These are phyloP conservation scores for Murraya paniculata DNA, from an alignment of 345 rosid species.

Conservation along the genomic window DNA sequence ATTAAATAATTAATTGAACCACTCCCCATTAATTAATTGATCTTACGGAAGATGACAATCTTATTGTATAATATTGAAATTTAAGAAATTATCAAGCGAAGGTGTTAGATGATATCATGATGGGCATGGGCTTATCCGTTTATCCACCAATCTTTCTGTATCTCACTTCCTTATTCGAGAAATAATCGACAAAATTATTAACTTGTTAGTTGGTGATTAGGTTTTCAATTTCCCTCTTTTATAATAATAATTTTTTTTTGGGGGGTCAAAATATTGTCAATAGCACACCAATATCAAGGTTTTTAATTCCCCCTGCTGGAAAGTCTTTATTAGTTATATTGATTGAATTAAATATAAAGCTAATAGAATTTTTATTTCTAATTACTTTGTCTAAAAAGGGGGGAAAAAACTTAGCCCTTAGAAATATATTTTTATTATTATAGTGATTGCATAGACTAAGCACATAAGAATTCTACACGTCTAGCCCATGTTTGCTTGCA, in stretches of 20 bases:
- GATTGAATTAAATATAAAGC: background rate
- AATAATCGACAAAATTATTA: background rate
- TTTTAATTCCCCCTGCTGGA: background rate
- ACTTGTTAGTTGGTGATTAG: background rate
- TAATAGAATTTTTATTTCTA: background rate
- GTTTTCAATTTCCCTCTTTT: background rate
- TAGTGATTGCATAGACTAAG: too few relatives aligned
- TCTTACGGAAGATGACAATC: constrained; percentile 5
- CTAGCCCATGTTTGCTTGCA: too few relatives aligned
- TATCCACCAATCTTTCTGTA: constrained; percentile 17
- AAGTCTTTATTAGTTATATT: background rate
- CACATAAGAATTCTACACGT: too few relatives aligned
- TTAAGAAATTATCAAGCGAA: constrained; percentile 7
- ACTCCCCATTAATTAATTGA: constrained; percentile 16
- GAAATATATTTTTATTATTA: too few relatives aligned
- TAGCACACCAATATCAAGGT: background rate
- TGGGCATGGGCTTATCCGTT: constrained; percentile 24
- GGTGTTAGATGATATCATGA: constrained; percentile 19
- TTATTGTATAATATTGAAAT: background rate
- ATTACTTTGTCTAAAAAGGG: background rate
- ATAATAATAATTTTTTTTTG: background rate
- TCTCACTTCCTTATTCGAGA: background rate
- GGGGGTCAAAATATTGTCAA: background rate
- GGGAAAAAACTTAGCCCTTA: background rate
- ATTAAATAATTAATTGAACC: constrained; percentile 15